These are phyloP conservation scores for Cucumis cinereus DNA, from an alignment of 306 rosid genomes.

Conservation along the genomic window DNA sequence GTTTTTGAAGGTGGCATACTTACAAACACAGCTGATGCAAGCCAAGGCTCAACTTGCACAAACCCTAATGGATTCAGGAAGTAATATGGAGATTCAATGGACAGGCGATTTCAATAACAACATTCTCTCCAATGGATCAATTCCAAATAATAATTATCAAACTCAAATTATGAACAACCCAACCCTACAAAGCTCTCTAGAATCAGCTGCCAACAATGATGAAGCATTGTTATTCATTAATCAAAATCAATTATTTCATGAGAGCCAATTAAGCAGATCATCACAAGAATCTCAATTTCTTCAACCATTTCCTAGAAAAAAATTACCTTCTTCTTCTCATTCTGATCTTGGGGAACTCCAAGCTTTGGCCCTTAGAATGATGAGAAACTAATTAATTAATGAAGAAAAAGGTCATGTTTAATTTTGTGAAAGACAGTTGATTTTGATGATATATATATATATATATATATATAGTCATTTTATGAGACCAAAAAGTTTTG, in stretches of 20 bases:
- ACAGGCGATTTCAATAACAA: slow-evolving; percentile 12
- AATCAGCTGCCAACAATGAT: slow-evolving; percentile 44
- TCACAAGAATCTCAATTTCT: slow-evolving; percentile 22
- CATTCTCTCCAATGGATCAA: slow-evolving; percentile 13
- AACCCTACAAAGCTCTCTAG: slow-evolving; percentile 80
- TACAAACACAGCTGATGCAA: slow-evolving; percentile 85
- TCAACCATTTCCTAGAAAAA: slow-evolving; percentile 34
- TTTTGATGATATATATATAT: not conserved
- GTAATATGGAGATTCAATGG: slow-evolving; percentile 42
- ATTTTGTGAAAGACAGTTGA: not conserved
- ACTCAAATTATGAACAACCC: slow-evolving; percentile 40
- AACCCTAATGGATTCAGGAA: slow-evolving; percentile 26
- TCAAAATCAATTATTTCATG: slow-evolving; percentile 19
- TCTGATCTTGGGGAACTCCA: slow-evolving; percentile 82
- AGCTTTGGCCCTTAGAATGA: slow-evolving; percentile 83
- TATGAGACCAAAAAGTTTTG: too few species aligned
- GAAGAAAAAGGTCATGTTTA: not conserved
- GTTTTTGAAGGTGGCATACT: slow-evolving; percentile 55
- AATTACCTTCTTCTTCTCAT: slow-evolving; percentile 12
- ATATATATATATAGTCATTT: too few species aligned
- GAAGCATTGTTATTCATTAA: slow-evolving; percentile 20
- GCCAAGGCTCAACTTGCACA: slow-evolving; percentile 70
- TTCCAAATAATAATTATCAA: slow-evolving; percentile 16
- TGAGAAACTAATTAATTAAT: slow-evolving; percentile 36
- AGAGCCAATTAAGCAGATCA: slow-evolving; percentile 26